A percentile compares a stretch with the other conserved stretches of the same genome.
phyloP scores from a whole-genome alignment of 2,329 filamentous ascomycete genomes.

The Bisporella sp. region DNA sequence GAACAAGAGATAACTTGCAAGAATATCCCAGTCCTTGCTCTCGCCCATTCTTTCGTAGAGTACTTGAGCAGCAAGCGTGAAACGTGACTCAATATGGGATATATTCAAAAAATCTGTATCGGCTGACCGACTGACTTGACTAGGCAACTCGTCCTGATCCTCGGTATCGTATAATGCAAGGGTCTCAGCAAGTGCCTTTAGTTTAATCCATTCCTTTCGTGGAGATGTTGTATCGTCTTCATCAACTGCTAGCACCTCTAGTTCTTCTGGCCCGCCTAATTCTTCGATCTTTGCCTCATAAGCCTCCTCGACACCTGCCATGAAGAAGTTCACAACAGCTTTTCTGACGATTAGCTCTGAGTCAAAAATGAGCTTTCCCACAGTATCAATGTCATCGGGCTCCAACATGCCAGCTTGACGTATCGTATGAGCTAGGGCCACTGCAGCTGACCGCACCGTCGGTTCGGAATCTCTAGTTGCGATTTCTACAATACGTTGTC shows the following conservation, averaged over 20 bases:
- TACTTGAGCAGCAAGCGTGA: conserved; percentile 77
- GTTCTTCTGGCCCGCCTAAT: conserved; percentile 68
- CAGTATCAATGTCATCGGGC: conserved; percentile 80
- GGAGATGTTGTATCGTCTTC: conserved; percentile 71
- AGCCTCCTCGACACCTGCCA: conserved; percentile 75
- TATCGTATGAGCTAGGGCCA: conserved; percentile 75
- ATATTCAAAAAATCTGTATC: conserved; percentile 46
- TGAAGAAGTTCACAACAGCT: conserved; percentile 85
- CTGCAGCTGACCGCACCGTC: conserved; percentile 69
- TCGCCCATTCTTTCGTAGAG: conserved; percentile 78
- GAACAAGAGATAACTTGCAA: conserved; percentile 86
- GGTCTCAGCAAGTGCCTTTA: conserved; percentile 84
- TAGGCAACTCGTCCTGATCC: conserved; percentile 49
- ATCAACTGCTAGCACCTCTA: conserved; percentile 66
- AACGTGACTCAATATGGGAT: conserved; percentile 67
- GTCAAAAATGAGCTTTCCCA: conserved; percentile 86
- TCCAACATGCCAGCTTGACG: conserved; percentile 82
- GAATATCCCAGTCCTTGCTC: conserved; percentile 77
- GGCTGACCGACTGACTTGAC: conserved; percentile 34
- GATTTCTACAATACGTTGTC: conserved; percentile 84
- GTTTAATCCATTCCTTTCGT: conserved; percentile 77
- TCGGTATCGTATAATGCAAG: conserved; percentile 75
- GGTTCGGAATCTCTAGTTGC: conserved; percentile 79
- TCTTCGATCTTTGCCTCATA: conserved; percentile 77
- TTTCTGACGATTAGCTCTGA: conserved; percentile 77